Conservation (phyloP, 495 filamentous ascomycete genomes). For the Aspergillus steynii region DNA sequence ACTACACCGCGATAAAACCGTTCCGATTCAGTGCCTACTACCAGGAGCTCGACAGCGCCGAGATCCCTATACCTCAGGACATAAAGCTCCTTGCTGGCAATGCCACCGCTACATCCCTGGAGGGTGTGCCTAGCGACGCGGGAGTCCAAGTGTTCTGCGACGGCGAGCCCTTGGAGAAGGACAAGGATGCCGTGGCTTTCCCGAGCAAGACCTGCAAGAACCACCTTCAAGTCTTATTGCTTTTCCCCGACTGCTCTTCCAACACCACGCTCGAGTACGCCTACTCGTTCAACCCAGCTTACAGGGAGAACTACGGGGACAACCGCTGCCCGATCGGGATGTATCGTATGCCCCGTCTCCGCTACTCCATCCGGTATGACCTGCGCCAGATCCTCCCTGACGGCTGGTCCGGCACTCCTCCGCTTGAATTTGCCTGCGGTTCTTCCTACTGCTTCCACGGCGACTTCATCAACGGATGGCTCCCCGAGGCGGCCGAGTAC, state of each 20-base stretch:
- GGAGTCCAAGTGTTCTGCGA: conserved; percentile 25
- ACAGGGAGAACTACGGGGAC: conserved; percentile 3
- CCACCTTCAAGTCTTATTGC: conserved; percentile 20
- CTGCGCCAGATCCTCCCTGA: conserved; percentile 15
- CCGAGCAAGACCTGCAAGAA: conserved; percentile 19
- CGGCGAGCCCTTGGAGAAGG: conserved; percentile 8
- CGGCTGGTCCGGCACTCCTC: conserved; percentile 20
- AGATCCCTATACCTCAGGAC: conserved; percentile 20
- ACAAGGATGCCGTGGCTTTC: conserved; percentile 13
- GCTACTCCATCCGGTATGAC: conserved; percentile 24
- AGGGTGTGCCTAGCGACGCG: conserved; percentile 11
- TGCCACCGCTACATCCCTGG: conserved; percentile 17
- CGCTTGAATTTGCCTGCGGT: conserved; percentile 21
- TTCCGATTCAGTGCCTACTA: conserved; percentile 27
- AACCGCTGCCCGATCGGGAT: conserved; percentile 21
- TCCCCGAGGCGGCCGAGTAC: conserved; percentile 26
- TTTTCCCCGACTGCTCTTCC: conserved; percentile 20
- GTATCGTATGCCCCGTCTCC: conserved; percentile 21
- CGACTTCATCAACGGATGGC: conserved; percentile 26
- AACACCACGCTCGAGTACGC: conserved; percentile 18
- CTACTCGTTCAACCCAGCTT: conserved; percentile 15
- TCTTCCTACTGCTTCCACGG: conserved; percentile 22
- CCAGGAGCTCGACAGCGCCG: conserved; percentile 13
- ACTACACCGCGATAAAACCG: conserved; percentile 16
- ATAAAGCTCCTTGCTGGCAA: conserved; percentile 22